These are phyloP conservation scores for Haematococcus lacustris DNA, from an alignment of 139 green algal species.

Conservation along the genomic window DNA sequence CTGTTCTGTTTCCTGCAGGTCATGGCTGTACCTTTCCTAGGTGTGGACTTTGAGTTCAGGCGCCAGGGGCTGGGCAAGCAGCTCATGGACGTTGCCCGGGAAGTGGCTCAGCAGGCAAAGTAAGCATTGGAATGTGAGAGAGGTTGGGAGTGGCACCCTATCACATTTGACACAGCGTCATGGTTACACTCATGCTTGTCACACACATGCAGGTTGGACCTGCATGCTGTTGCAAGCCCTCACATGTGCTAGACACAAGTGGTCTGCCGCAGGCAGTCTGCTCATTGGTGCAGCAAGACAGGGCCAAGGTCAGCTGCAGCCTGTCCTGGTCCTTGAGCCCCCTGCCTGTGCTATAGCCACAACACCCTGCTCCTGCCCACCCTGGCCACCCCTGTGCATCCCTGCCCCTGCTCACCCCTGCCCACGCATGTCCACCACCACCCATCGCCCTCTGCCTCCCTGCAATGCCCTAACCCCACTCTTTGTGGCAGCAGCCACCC, in stretches of 20 bases:
- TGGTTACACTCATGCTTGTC: neutral
- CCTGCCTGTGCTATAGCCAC: too few species aligned
- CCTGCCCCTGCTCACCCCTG: too few species aligned
- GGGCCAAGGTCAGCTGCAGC: too few species aligned
- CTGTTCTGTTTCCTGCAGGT: too few species aligned
- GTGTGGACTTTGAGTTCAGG: slow-evolving; percentile 36
- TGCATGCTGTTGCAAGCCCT: neutral
- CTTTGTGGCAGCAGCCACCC: too few species aligned
- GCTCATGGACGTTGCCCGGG: slow-evolving; percentile 24
- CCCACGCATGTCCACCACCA: too few species aligned
- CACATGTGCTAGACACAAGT: neutral
- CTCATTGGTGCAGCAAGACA: too few species aligned
- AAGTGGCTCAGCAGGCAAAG: slow-evolving; percentile 16
- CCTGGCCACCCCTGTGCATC: too few species aligned
- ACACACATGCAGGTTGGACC: neutral
- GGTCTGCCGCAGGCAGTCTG: neutral
- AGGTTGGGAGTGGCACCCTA: neutral
- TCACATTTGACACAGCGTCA: neutral
- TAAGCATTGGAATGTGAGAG: neutral
- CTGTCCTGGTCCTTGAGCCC: too few species aligned
- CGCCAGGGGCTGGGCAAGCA: slow-evolving; percentile 25
- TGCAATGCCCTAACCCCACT: too few species aligned
- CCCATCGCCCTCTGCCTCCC: too few species aligned
- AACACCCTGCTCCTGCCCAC: too few species aligned
- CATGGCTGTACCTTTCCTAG: neutral